phyloP scores from a whole-genome alignment of 768 basidiomycete species.

The Leccinellum albellum region DNA sequence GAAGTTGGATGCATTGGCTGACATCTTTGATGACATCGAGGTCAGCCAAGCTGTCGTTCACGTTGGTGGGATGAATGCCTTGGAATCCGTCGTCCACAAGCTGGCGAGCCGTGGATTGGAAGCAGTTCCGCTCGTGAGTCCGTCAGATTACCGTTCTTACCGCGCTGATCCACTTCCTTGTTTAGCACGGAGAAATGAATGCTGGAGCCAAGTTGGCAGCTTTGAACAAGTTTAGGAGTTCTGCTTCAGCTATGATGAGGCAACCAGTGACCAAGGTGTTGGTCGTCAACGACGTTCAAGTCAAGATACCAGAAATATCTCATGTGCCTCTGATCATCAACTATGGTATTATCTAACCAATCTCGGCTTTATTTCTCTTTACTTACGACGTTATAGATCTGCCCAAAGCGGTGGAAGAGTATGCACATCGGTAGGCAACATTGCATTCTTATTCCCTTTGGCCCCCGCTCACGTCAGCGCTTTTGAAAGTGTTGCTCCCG shows the following conservation, averaged over 20 bases:
- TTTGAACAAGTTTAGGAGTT: constrained; percentile 76
- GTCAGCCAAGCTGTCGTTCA: constrained; percentile 79
- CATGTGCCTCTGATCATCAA: constrained; percentile 94
- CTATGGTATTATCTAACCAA: constrained; percentile 55
- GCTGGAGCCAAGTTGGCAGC: constrained; percentile 75
- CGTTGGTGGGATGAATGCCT: constrained; percentile 80
- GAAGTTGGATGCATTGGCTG: constrained; percentile 90
- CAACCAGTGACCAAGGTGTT: constrained; percentile 71
- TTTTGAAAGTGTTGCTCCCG: constrained; percentile 67
- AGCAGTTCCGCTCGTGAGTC: constrained; percentile 79
- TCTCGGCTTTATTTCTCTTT: background rate
- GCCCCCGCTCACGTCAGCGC: constrained; percentile 7
- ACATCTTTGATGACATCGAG: constrained; percentile 86
- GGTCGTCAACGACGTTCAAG: constrained; percentile 89
- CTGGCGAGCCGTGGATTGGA: constrained; percentile 82
- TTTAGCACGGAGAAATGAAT: constrained; percentile 91
- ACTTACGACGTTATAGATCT: constrained; percentile 51
- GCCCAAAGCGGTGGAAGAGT: constrained; percentile 95
- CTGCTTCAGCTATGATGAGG: constrained; percentile 53
- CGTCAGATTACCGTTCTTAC: background rate
- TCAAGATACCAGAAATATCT: constrained; percentile 85
- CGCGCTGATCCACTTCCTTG: constrained; percentile 12
- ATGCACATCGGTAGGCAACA: constrained; percentile 78
- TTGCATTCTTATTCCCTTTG: background rate
- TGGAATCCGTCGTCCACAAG: constrained; percentile 90